Base-by-base conservation (phyloP, 2,329 filamentous ascomycete species). In the Fusarium cyanostomum region DNA sequence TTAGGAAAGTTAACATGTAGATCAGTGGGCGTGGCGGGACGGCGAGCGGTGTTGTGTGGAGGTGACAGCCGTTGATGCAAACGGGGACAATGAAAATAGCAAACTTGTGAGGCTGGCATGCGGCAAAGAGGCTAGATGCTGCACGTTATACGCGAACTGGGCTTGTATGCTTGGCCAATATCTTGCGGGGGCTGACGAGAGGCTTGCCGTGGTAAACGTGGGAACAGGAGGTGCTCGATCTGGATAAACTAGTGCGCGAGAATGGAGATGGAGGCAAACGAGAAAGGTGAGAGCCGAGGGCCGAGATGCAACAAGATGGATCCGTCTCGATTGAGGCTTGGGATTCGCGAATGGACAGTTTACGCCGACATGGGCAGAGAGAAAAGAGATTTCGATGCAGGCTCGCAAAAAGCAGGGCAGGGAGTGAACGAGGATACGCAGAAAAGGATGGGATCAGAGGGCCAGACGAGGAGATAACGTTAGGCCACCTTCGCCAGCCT, bases 11-110 rank as follows among this genome's bases (percentile, higher is more conserved):
- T 1, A 18, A 24, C 3, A 18, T 30, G 62, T 15, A 26, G 57
- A 66, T 66, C 62, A 46, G 38, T 54, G 12, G 28, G 44, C 48
- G 42, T 50, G 57, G 52, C 53, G 58, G 62, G 43, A 31, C 28
- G 28, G 39, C 13, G 21, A 37, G 31, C 37, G 39, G 7, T 10
- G 28, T 28, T 18, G 41, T 49, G 21, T 33, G 26, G 18, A 21
- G 44, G 2, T 16, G 8, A 15, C 11, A 44, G 24, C 18, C n/a
- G 12, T 24, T 26, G 11, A 39, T 4, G 16, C 35, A 4, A 6
- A 15, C 13, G 18, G 35, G 18, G 12, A 26, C 13, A 11, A 16
- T 15, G 27, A 18, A 31, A 41, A 38, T 42, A 38, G 41, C 8
- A 31, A 10, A 16, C 12, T 6, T 28, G 27, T 28, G 33, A 37